Evolutionary conservation across 2,329 filamentous ascomycete species (phyloP).

Genomic region (Stemphylium vesicarium): DNA sequence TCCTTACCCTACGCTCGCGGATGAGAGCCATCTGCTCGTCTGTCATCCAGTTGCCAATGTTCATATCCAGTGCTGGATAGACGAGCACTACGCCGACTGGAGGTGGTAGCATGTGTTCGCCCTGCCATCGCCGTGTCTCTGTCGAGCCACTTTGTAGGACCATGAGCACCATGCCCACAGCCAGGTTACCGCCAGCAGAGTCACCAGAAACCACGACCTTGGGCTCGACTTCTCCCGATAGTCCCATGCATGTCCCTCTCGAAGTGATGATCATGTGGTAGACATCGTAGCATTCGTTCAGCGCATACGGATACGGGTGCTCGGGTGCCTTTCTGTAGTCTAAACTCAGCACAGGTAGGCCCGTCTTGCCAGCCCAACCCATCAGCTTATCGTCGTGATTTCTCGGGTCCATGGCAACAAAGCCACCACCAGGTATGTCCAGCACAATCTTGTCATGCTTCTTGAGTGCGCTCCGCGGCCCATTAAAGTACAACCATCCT

Average conservation of each 20-base stretch:
- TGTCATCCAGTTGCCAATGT: slow-evolving; percentile 98
- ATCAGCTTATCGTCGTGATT: slow-evolving; percentile 93
- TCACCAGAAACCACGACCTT: slow-evolving; percentile 78
- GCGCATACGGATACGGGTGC: slow-evolving; percentile 80
- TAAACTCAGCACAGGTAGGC: slow-evolving; percentile 85
- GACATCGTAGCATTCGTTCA: slow-evolving; percentile 88
- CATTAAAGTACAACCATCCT: slow-evolving; percentile 95
- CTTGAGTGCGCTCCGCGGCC: slow-evolving; percentile 77
- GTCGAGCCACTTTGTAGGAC: slow-evolving; percentile 75
- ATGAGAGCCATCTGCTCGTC: slow-evolving; percentile 97
- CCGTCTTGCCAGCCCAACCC: slow-evolving; percentile 87
- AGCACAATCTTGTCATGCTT: slow-evolving; percentile 80
- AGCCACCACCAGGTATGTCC: slow-evolving; percentile 92
- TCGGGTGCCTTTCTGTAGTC: slow-evolving; percentile 91
- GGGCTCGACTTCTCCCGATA: slow-evolving; percentile 70
- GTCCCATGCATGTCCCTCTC: slow-evolving; percentile 75
- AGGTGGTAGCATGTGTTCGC: slow-evolving; percentile 67
- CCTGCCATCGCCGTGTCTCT: slow-evolving; percentile 62
- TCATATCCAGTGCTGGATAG: slow-evolving; percentile 93
- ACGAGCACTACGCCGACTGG: slow-evolving; percentile 84
- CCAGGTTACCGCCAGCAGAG: slow-evolving; percentile 82
- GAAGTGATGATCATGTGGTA: slow-evolving; percentile 77
- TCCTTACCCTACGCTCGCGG: slow-evolving; percentile 77
- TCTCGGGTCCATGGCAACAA: slow-evolving; percentile 95
- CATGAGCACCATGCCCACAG: slow-evolving; percentile 84